Evolutionary conservation across 176 grass and related monocot species (phyloP).

Genomic region (Aegilops tauschii): DNA sequence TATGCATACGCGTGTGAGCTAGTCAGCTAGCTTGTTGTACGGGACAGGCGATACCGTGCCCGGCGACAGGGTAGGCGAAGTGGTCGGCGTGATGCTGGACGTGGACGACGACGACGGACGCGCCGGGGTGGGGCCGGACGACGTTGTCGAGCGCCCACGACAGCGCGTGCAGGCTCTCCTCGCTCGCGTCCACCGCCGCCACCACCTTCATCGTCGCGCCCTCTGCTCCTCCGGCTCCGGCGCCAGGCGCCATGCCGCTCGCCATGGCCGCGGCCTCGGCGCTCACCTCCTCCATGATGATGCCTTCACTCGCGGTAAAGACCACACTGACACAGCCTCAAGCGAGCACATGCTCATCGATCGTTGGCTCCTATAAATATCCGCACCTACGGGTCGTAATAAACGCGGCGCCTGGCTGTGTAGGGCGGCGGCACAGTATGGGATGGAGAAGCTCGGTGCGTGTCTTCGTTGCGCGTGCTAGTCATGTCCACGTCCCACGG

Average conservation of each 20-base stretch:
- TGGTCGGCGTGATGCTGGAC: slow-evolving; percentile 44
- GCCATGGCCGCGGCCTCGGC: background rate
- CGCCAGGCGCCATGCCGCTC: background rate
- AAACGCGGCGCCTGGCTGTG: no score
- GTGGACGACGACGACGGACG: slow-evolving; percentile 61
- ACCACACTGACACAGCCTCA: background rate
- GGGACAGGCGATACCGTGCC: background rate
- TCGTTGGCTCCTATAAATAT: background rate
- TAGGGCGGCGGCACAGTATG: background rate
- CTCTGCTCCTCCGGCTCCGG: background rate
- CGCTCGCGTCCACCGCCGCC: slow-evolving; percentile 79
- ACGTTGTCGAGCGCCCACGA: slow-evolving; percentile 69
- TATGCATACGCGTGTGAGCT: no score
- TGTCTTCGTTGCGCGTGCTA: background rate
- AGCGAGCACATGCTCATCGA: background rate
- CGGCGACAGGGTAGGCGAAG: slow-evolving; percentile 67
- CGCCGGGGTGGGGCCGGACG: slow-evolving; percentile 22
- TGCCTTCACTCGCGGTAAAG: background rate
- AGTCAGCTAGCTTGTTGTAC: no score
- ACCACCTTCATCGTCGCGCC: slow-evolving; percentile 50
- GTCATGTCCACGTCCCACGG: background rate
- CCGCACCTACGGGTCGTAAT: background rate
- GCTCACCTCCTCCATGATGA: slow-evolving; percentile 28
- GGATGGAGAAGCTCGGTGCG: no score
- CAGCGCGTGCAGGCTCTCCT: slow-evolving; percentile 71